Conservation (phyloP, 495 filamentous ascomycete species). For the Hyaloscypha hepaticicola region DNA sequence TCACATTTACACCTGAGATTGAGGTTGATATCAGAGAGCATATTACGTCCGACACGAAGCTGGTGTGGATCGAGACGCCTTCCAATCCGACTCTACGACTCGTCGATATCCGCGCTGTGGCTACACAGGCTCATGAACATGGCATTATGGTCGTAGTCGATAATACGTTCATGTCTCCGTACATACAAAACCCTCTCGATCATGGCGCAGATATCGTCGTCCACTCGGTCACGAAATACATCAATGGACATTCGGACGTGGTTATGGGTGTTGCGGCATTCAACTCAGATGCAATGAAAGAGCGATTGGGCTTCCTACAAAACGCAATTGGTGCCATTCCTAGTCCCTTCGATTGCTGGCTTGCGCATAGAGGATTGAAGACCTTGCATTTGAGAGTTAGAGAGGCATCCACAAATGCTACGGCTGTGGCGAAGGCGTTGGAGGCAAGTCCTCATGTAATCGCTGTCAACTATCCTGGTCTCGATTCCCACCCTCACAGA, state of each 20-base stretch:
- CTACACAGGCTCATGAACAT: slow-evolving; percentile 76
- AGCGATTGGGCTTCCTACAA: slow-evolving; percentile 84
- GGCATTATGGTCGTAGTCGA: slow-evolving; percentile 95
- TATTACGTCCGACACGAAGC: slow-evolving; percentile 85
- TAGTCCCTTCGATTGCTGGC: slow-evolving; percentile 92
- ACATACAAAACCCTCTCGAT: slow-evolving; percentile 92
- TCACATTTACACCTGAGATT: slow-evolving; percentile 89
- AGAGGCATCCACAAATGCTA: slow-evolving; percentile 81
- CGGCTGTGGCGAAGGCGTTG: slow-evolving; percentile 71
- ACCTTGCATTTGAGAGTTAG: slow-evolving; percentile 90
- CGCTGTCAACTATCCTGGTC: slow-evolving; percentile 91
- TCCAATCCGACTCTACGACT: slow-evolving; percentile 90
- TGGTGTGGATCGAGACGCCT: slow-evolving; percentile 96
- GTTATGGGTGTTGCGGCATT: slow-evolving; percentile 97
- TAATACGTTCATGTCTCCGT: slow-evolving; percentile 96
- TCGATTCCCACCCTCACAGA: slow-evolving; percentile 82
- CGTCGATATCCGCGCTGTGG: slow-evolving; percentile 87
- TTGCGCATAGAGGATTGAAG: slow-evolving; percentile 97
- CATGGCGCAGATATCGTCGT: slow-evolving; percentile 97
- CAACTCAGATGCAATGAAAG: slow-evolving; percentile 75
- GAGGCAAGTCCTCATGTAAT: slow-evolving; percentile 79
- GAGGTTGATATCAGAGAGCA: slow-evolving; percentile 80
- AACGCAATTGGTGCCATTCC: slow-evolving; percentile 97
- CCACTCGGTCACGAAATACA: slow-evolving; percentile 99
- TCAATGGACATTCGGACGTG: slow-evolving; percentile 98